Conservation (phyloP, 176 grass and related monocot species). For the Areca catechu region DNA sequence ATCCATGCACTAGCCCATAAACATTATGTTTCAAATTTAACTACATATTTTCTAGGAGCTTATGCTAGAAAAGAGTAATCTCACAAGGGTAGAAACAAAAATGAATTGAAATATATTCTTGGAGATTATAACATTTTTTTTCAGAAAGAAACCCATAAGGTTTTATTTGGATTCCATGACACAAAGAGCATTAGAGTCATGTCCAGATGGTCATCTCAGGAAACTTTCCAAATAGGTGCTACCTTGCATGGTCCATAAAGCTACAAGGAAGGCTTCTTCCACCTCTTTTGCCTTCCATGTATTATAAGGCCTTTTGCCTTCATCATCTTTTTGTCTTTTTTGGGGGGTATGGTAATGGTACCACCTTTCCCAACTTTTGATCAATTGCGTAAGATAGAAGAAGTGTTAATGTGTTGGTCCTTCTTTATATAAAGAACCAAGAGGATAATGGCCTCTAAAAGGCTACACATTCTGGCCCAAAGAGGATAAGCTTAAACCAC, state of each 20-base stretch:
- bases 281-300: not conserved
- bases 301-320: slow-evolving; percentile 3
- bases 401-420: slow-evolving; percentile 24
- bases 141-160: not conserved
- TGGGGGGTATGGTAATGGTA: slow-evolving; percentile 1
- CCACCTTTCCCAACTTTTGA: not conserved
- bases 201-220: not conserved
- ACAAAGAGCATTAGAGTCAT: slow-evolving; percentile 18
- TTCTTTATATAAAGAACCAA: slow-evolving; percentile 40
- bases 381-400: slow-evolving; percentile 43
- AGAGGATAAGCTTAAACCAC: slow-evolving; percentile 69
- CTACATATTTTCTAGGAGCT: too few species aligned
- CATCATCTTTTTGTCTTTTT: slow-evolving; percentile 20
- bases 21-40: too few species aligned
- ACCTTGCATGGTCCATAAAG: not conserved
- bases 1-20: too few species aligned
- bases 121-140: too few species aligned
- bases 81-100: too few species aligned
- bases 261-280: not conserved
- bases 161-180: slow-evolving; percentile 52
- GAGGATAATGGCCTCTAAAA: slow-evolving; percentile 42
- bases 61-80: too few species aligned
- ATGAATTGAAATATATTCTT: too few species aligned
- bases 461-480: slow-evolving; percentile 34
- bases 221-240: not conserved